Evolutionary conservation across 1,139 yeast species (phyloP).

Genomic region (Kluyveromyces sp.): DNA sequence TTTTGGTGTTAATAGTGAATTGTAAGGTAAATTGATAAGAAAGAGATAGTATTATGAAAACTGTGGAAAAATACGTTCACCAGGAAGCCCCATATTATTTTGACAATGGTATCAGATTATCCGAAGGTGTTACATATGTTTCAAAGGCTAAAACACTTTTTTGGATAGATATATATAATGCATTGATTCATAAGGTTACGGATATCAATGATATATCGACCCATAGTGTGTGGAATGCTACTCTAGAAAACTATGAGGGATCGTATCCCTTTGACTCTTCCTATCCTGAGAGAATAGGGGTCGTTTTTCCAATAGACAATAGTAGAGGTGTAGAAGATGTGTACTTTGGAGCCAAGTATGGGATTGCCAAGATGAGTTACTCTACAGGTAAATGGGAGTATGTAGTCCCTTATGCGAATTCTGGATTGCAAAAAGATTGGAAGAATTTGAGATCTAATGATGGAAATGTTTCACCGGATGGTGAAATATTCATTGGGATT

Average conservation of each 20-base stretch:
- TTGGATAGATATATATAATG: slow-evolving; percentile 65
- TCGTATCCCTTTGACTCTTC: slow-evolving; percentile 13
- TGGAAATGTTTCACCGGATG: slow-evolving; percentile 63
- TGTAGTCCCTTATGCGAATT: slow-evolving; percentile 35
- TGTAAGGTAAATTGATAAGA: no score
- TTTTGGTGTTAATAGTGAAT: no score
- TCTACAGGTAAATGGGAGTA: slow-evolving; percentile 36
- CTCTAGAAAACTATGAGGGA: slow-evolving; percentile 14
- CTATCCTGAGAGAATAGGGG: slow-evolving; percentile 45
- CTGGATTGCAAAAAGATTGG: slow-evolving; percentile 18
- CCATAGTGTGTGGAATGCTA: slow-evolving; percentile 37
- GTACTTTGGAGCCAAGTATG: slow-evolving; percentile 48
- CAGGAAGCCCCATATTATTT: slow-evolving; percentile 12
- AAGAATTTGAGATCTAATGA: slow-evolving; percentile 57
- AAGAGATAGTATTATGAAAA: not conserved
- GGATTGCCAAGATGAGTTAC: slow-evolving; percentile 47
- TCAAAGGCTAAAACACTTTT: slow-evolving; percentile 46
- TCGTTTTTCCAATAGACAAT: slow-evolving; percentile 47
- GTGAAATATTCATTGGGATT: slow-evolving; percentile 66
- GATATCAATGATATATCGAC: slow-evolving; percentile 17
- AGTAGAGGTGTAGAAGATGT: slow-evolving; percentile 37
- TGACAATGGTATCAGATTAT: slow-evolving; percentile 41
- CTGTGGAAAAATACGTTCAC: not conserved
- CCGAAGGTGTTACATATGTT: slow-evolving; percentile 65
- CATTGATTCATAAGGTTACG: slow-evolving; percentile 43